A percentile compares a stretch with the other conserved stretches of the same genome.
phyloP scores from a whole-genome alignment of 2,329 filamentous ascomycete genomes.

The Penicillium occitanis region DNA sequence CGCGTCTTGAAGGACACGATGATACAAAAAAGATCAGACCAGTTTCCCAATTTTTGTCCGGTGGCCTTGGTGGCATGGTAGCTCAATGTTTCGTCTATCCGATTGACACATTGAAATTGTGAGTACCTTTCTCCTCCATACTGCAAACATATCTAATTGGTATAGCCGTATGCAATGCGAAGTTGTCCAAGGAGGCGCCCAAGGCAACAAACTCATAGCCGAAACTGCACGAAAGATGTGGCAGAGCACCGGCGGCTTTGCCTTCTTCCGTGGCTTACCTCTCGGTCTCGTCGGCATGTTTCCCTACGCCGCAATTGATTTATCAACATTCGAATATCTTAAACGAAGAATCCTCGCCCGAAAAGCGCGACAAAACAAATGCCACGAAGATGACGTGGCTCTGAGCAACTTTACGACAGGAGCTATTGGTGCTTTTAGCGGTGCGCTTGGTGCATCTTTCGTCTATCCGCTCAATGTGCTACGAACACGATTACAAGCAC shows the following conservation, averaged over 20 bases:
- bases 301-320: slow-evolving; percentile 93
- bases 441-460: slow-evolving; percentile 86
- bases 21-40: slow-evolving; percentile 77
- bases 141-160: slow-evolving; percentile 16
- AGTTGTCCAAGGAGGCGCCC: slow-evolving; percentile 79
- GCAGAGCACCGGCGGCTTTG: slow-evolving; percentile 67
- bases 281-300: slow-evolving; percentile 97
- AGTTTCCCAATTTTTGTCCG: slow-evolving; percentile 85
- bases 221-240: slow-evolving; percentile 87
- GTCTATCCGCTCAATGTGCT: slow-evolving; percentile 96
- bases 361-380: slow-evolving; percentile 66
- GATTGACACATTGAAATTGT: slow-evolving; percentile 68
- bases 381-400: slow-evolving; percentile 78
- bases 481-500: slow-evolving; percentile 86
- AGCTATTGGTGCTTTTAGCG: slow-evolving; percentile 84
- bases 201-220: slow-evolving; percentile 77
- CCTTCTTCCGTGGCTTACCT: slow-evolving; percentile 87
- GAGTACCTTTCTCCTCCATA: slow-evolving; percentile 30
- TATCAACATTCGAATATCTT: slow-evolving; percentile 90
- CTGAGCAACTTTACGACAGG: slow-evolving; percentile 82
- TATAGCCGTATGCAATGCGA: slow-evolving; percentile 83
- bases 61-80: slow-evolving; percentile 88
- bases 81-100: slow-evolving; percentile 97
- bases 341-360: slow-evolving; percentile 71
- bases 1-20: slow-evolving; percentile 81